Base-by-base conservation (phyloP, 257 asterid species). In the Craterostigma plantagineum region DNA sequence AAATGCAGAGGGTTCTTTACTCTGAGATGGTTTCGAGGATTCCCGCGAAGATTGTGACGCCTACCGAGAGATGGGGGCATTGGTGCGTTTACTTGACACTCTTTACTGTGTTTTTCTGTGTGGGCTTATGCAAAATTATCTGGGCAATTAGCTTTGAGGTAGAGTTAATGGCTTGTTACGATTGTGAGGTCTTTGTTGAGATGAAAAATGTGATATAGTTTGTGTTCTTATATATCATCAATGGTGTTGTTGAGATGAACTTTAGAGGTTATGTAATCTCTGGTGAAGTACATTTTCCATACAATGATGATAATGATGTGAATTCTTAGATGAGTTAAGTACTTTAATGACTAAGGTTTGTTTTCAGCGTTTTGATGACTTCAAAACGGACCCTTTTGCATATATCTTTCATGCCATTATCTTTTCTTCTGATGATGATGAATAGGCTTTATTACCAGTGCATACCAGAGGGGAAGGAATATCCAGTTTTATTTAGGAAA, bases 391-490 rank as follows among this genome's bases (percentile, higher is more conserved):
- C 14, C 40, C 8, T 36, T 36, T 8, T 9, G 14, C 14, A 8
- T 3, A 36, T 1, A 3, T 41, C 2, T 8, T 9, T 8, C 9
- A 11, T 41, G 17, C 16, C 9, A 17, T 9, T n/a, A n/a, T 11
- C 10, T 41, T 41, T 43, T 43, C n/a, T n/a, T 43, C 11, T 10
- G 3, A 3, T 4, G 44, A 61, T 53, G 17, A 52, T 35, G 7
- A 59, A 52, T 55, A 82, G 98, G 98, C 55, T 76, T 64, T 87
- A 87, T 62, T 74, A 76, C 52, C 91, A 76, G 58, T 75, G 73
- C 67, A 65, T 82, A 46, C 93, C 95, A n/a, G 95, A 76, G 48
- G 93, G 87, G 46, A 87, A 82, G 73, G 98, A 87, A 61, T 82
- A 71, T 58, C 95, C 98, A 1, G 64, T 87, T 34, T 72, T 87